Conservation (phyloP, 768 basidiomycete genomes). For the Tephrocybe sp. region DNA sequence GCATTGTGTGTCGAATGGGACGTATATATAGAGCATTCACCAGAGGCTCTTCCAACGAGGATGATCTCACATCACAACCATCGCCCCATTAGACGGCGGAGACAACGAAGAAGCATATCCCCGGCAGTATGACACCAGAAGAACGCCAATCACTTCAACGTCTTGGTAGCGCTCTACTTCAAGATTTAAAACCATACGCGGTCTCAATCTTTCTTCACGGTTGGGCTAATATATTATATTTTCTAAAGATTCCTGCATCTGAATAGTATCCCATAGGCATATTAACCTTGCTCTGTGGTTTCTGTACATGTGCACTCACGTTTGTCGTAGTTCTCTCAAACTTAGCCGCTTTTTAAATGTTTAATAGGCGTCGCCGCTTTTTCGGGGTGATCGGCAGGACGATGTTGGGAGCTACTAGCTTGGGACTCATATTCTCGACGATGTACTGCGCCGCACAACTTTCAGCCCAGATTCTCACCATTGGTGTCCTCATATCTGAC, state of each 20-base stretch:
- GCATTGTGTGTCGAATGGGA: too few species aligned
- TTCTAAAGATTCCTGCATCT: neutral
- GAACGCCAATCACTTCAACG: neutral
- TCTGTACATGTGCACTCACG: neutral
- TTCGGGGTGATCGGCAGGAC: neutral
- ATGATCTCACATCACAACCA: neutral
- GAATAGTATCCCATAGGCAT: neutral
- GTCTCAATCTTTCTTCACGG: neutral
- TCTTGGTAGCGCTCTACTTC: neutral
- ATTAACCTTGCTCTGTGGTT: neutral
- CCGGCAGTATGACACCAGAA: neutral
- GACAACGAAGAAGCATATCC: neutral
- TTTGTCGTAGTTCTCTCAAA: neutral
- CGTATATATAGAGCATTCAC: neutral
- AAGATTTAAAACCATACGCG: neutral
- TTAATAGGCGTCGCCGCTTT: neutral
- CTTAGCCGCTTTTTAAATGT: neutral
- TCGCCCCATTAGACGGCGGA: neutral
- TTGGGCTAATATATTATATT: neutral
- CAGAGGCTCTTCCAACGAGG: neutral
- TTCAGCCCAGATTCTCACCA: neutral
- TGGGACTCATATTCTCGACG: neutral
- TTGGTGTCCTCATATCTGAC: neutral
- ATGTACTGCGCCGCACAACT: neutral
- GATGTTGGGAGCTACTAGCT: neutral